Conservation (phyloP, 1,139 yeast species). For the Taiozyma sp. region DNA sequence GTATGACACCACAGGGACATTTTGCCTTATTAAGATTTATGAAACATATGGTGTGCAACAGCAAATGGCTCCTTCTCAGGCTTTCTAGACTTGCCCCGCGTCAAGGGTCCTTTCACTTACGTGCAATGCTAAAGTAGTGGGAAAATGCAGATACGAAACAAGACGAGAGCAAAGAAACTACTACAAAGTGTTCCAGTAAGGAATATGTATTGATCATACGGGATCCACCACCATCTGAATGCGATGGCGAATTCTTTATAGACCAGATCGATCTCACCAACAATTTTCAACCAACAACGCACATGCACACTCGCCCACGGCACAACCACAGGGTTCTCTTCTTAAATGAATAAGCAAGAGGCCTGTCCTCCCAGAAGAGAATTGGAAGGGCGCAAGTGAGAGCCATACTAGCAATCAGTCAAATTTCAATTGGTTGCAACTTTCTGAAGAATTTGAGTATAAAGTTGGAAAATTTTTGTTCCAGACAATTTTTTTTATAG, state of each 20-base stretch:
- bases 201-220: conserved; percentile 51
- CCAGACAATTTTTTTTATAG: not conserved
- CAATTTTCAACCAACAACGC: conserved; percentile 7
- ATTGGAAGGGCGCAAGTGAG: not conserved
- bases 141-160: not conserved
- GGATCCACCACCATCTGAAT: conserved; percentile 43
- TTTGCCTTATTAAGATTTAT: too few relatives aligned
- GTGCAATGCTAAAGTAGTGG: not conserved
- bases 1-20: too few relatives aligned
- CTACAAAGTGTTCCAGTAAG: not conserved
- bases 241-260: conserved; percentile 39
- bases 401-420: conserved; percentile 10
- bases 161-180: not conserved
- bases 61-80: too few relatives aligned
- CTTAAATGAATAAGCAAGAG: conserved; percentile 15
- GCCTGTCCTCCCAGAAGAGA: conserved; percentile 1
- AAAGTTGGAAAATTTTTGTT: not conserved
- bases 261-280: conserved; percentile 48
- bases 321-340: conserved; percentile 6
- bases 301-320: conserved; percentile 1
- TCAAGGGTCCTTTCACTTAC: not conserved
- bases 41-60: too few relatives aligned
- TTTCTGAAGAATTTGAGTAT: conserved; percentile 5
- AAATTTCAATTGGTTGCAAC: conserved; percentile 15
- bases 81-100: not conserved